These are phyloP conservation scores for Ascochyta rabiei DNA, from an alignment of 2,329 filamentous ascomycete genomes.

Conservation along the genomic window DNA sequence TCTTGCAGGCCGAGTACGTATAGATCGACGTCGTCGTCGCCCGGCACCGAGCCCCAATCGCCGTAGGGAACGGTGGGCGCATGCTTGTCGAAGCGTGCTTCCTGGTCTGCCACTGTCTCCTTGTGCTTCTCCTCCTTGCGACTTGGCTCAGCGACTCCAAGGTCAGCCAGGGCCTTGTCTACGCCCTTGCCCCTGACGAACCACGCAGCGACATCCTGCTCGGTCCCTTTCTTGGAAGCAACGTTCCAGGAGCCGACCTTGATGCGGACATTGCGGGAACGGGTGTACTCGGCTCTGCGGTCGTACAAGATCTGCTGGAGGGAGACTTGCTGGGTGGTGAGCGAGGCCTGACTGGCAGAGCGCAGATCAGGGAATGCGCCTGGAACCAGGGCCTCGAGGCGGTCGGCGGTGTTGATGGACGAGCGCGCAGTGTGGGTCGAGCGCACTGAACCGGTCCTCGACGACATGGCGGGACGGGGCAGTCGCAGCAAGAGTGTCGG, in stretches of 20 bases:
- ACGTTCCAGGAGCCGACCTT: conserved; percentile 98
- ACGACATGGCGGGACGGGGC: conserved; percentile 35
- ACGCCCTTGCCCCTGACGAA: conserved; percentile 80
- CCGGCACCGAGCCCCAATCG: conserved; percentile 57
- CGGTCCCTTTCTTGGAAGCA: conserved; percentile 79
- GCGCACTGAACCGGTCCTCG: conserved; percentile 29
- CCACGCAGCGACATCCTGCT: conserved; percentile 87
- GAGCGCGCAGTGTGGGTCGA: conserved; percentile 24
- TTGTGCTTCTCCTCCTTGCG: conserved; percentile 44
- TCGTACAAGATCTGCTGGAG: conserved; percentile 69
- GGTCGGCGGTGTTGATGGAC: conserved; percentile 15
- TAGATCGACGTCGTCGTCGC: conserved; percentile 75
- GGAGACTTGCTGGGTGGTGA: conserved; percentile 51
- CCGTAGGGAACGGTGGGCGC: conserved; percentile 52
- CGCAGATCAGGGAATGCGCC: conserved; percentile 55
- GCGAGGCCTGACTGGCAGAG: conserved; percentile 28
- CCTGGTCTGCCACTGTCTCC: conserved; percentile 56
- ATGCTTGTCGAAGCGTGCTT: conserved; percentile 53
- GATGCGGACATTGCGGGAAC: conserved; percentile 74
- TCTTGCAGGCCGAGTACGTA: conserved; percentile 94
- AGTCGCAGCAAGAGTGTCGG: not conserved
- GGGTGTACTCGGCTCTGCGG: conserved; percentile 78
- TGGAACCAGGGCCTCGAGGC: conserved; percentile 54
- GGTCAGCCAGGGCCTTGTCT: conserved; percentile 65
- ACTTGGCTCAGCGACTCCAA: conserved; percentile 44